Percentiles rank a stretch among this genome's conserved stretches.
Evolutionary conservation across 75 land plant species (phyloP).

Genomic region (Picea sitchensis): DNA sequence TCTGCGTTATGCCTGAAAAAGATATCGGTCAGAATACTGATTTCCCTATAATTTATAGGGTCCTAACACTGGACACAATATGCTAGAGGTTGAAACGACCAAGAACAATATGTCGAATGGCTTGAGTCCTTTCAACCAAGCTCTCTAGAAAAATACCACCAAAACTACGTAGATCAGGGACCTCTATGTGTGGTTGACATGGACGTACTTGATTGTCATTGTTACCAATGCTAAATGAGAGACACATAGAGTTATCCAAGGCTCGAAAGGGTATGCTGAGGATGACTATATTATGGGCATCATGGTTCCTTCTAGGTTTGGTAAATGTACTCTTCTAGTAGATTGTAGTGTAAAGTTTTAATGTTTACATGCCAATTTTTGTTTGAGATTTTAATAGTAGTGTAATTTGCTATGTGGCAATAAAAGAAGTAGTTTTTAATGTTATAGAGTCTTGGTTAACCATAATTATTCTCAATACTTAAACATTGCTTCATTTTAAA

Average conservation of each 20-base stretch:
- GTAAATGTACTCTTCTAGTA: conserved; percentile 43
- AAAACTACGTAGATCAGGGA: conserved; percentile 4
- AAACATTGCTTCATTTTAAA: too few species aligned
- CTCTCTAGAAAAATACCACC: conserved; percentile 8
- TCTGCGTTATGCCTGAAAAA: too few species aligned
- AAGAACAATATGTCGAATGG: neutral
- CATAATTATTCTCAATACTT: too few species aligned
- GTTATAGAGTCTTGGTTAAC: too few species aligned
- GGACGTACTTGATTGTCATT: conserved; percentile 43
- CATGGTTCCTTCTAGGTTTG: conserved; percentile 65
- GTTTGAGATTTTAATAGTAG: too few species aligned
- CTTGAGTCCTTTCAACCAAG: conserved; percentile 8
- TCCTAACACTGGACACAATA: neutral
- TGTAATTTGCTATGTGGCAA: too few species aligned
- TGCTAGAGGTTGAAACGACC: neutral
- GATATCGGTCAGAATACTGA: too few species aligned
- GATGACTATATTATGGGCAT: conserved; percentile 47
- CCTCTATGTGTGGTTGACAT: conserved; percentile 27
- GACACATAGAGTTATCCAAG: conserved; percentile 28
- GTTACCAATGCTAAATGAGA: conserved; percentile 31
- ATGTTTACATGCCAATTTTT: too few species aligned
- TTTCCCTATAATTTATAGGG: too few species aligned
- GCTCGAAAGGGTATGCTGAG: conserved; percentile 48
- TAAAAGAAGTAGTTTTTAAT: too few species aligned
- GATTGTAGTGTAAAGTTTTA: too few species aligned